Base-by-base conservation (phyloP, 192 early-diverging fungal species). In the Coemansia sp. region DNA sequence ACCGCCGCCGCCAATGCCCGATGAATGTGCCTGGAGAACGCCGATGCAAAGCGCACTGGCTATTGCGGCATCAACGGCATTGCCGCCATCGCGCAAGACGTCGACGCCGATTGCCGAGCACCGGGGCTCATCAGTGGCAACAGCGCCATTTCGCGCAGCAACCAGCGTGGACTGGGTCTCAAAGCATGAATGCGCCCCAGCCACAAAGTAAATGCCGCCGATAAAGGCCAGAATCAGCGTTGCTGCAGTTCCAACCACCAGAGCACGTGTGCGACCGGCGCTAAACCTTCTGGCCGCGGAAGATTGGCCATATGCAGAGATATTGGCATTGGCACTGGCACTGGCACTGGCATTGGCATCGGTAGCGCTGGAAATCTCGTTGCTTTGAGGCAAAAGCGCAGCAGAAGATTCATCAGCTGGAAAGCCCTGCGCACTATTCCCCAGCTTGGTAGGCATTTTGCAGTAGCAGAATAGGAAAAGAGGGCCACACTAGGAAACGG, bases 1-100 rank as follows among this genome's bases (percentile, higher is more conserved):
- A 7, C 96, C 96, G 37, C 96, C 96, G 10, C 96, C 95, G 45
- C 96, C 95, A 58, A 98, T 93, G 39, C 96, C 96, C 17, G 89
- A 88, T 14, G 92, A 90, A 79, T 94, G 95, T 49, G 85, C 89
- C 70, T 97, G 92, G 22, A 95, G 88, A n/a, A 91, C 87, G 50
- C 94, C 96, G 61, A 95, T 85, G 68, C 95, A 96, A 16, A 95
- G 83, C 9, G 91, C 85, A 43, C 94, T 86, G 3, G 94, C 94
- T 45, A 98, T 88, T 12, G 92, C 89, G 0, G 93, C 89, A 76
- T 98, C 96, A 0, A 95, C 88, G 3, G 96, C 94, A 43, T 88
- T 92, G 44, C 96, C 96, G 62, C 93, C 93, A 14, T 90, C 86
- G 70, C 89, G 90, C 45, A 98, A 78, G 5, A 91, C 86, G 50